These are phyloP conservation scores for Arachnopeziza araneosa DNA, from an alignment of 2,329 filamentous ascomycete genomes.

Conservation along the genomic window DNA sequence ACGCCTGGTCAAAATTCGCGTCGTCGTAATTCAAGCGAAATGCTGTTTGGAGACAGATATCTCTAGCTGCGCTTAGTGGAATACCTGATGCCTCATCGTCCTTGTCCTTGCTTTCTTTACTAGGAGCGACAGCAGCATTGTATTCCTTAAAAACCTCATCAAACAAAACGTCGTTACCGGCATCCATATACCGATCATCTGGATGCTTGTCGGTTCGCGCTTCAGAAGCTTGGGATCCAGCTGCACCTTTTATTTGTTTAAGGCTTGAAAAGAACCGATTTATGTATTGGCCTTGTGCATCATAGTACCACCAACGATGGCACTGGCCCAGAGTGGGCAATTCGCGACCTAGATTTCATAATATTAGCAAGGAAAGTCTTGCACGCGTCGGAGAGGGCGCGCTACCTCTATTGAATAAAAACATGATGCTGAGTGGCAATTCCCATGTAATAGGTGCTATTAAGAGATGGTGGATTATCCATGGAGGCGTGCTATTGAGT, in stretches of 20 bases:
- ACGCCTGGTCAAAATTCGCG: slow-evolving; percentile 18
- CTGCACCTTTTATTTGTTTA: background rate
- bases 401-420: slow-evolving; percentile 27
- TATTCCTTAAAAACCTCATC: slow-evolving; percentile 13
- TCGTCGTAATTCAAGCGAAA: slow-evolving; percentile 12
- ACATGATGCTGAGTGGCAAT: slow-evolving; percentile 26
- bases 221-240: background rate
- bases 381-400: background rate
- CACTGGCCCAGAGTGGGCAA: background rate
- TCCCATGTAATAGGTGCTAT: slow-evolving; percentile 13
- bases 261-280: background rate
- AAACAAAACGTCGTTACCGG: slow-evolving; percentile 14
- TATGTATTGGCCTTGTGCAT: background rate
- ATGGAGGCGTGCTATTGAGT: slow-evolving; percentile 10
- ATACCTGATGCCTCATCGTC: background rate
- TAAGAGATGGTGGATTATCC: slow-evolving; percentile 24
- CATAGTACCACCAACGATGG: background rate
- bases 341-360: background rate
- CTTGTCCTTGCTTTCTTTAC: background rate
- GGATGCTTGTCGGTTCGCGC: slow-evolving; percentile 1
- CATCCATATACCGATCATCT: slow-evolving; percentile 15
- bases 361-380: background rate
- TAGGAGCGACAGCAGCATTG: background rate
- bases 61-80: background rate
- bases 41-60: background rate